Evolutionary conservation across 345 rosid genomes (phyloP), one percentile per base, ranked within the genome.

Genomic region (Rhizophora apiculata): DNA sequence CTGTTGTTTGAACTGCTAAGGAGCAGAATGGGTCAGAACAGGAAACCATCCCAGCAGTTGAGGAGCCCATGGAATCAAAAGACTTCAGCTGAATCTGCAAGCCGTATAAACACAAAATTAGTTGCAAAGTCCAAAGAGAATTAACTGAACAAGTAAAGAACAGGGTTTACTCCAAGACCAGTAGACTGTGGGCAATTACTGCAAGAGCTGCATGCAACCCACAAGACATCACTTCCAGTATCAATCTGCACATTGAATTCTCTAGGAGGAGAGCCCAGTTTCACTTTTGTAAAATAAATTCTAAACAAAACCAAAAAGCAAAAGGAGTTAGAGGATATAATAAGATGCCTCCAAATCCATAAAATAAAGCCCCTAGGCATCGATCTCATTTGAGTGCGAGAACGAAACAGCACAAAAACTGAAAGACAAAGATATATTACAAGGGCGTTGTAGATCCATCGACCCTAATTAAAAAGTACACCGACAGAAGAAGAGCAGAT

Each of bases 211-310:
- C 98, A 94, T 77, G 86, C 77, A 39, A 94, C 92, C 98, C 98
- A 94, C 75, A 94, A 80, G 68, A 91, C 86, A 55, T 94, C 96
- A 36, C 98, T 94, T 78, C 98, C 97, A 8, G 97, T 95, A 79
- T 95, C 99, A 77, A 95, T 95, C 86, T 95, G 97, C 83, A 92
- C 96, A 76, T 84, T 92, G 85, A 89, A 95, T 64, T 87, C 99
- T 83, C 85, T 87, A 49, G 99, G 96, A 74, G 99, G 99, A 73
- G 96, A 87, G 16, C 99, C 97, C 60, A 95, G 60, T 76, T 88
- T 92, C 81, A 95, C 96, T 85, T 87, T 90, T 16, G 99, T 95
- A 76, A 90, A 92, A 76, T 95, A 95, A 66, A 95, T 87, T 87
- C 99, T 95, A 79, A 37, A 63, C 72, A 84, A 59, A 77, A 65